Percentiles rank a stretch among this genome's conserved stretches.
These are phyloP conservation scores for Lepidium aucheri DNA, from an alignment of 345 rosid genomes.

Conservation along the genomic window DNA sequence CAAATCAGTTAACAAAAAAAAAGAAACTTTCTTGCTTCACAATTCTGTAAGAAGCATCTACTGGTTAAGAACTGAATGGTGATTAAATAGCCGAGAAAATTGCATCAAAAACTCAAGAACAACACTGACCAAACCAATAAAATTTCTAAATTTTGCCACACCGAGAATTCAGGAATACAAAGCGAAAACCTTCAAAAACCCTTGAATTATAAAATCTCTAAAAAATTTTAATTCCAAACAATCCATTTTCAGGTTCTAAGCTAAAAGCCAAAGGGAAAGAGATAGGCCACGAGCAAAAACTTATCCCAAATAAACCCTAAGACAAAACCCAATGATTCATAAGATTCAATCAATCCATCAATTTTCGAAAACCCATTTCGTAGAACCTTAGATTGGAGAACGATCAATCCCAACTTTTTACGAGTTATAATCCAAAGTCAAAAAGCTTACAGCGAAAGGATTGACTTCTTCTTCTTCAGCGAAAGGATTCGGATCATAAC, in stretches of 20 bases:
- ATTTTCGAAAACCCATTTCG: not conserved
- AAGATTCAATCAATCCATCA: not conserved
- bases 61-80: not conserved
- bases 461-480: conserved; percentile 90
- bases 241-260: not conserved
- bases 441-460: conserved; percentile 75
- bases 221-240: too few species aligned
- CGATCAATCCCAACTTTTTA: not conserved
- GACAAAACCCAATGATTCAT: not conserved
- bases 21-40: not conserved
- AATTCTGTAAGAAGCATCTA: not conserved
- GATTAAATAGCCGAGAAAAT: not conserved
- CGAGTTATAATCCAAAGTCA: not conserved
- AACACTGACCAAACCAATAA: not conserved
- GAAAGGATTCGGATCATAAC: conserved; percentile 37
- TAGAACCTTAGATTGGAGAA: not conserved
- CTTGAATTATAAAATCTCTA: too few species aligned
- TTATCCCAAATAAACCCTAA: conserved; percentile 1
- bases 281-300: not conserved
- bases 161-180: not conserved
- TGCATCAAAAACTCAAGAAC: not conserved
- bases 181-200: not conserved
- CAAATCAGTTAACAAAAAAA: not conserved
- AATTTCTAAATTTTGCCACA: not conserved
- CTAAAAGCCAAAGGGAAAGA: not conserved